Base-by-base conservation (phyloP, 192 early-diverging fungal genomes). In the Linderina pennispora region DNA sequence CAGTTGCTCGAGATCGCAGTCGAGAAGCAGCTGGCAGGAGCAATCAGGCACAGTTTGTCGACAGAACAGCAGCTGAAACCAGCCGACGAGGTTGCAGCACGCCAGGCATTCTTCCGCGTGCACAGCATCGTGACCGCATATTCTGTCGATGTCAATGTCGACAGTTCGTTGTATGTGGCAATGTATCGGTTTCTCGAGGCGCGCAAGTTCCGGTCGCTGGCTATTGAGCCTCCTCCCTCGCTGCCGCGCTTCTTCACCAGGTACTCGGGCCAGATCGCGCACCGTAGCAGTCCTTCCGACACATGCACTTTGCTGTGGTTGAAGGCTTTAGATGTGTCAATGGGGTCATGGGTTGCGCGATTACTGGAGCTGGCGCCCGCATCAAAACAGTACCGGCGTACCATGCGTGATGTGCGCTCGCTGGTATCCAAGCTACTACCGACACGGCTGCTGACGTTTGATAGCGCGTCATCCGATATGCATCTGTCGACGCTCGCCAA, bases 231-330 rank as follows among this genome's bases (percentile, higher is more conserved):
- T 18, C 53, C 58, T 3, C 68, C 68, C 13, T 55, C 68, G 23
- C 48, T 72, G 22, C 68, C 68, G 6, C 56, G 68, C 13, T 72
- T 72, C 31, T 72, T 72, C 23, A 72, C 62, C n/a, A 61, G 68
- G 8, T 72, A 72, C 28, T 23, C 49, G 1, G 58, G 55, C 13
- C 0, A 1, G 9, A 43, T 72, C 17, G 38, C 34, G 10, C 42
- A 23, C 17, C 37, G 18, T 10, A 46, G 42, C 46, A 49, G 51
- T 5, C 46, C 40, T 0, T 39, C 53, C 8, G 68, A 64, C 17
- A 50, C 68, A 5, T 72, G 68, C 26, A 57, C 58, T 13, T 38
- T 61, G 5, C 40, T 72, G 32, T 72, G 62, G 62, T 49, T 72
- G 28, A 59, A 55, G 16, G 51, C 62, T 0, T 46, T 65, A 6